A percentile compares a stretch with the other conserved stretches of the same genome.
Evolutionary conservation across 2,329 filamentous ascomycete genomes (phyloP).

Genomic region (Dothiorella sarmentorum): DNA sequence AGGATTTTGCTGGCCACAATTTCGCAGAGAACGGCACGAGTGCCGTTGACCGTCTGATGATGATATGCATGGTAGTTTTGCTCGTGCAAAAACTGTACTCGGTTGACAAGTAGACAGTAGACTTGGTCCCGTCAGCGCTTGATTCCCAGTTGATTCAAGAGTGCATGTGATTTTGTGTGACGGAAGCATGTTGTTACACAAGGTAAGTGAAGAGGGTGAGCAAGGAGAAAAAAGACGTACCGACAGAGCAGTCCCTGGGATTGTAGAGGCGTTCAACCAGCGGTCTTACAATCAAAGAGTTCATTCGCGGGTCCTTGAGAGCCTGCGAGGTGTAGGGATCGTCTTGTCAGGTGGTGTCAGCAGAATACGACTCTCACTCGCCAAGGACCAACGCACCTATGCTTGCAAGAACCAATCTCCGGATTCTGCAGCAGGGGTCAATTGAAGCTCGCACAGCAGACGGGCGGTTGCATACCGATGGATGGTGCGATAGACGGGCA

Average conservation of each 20-base stretch:
- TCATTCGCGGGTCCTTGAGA: constrained; percentile 76
- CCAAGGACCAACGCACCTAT: constrained; percentile 35
- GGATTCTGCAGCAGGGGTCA: constrained; percentile 35
- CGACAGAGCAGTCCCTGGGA: constrained; percentile 72
- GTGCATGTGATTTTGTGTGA: neutral
- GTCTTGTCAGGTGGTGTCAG: constrained; percentile 39
- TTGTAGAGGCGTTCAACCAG: constrained; percentile 81
- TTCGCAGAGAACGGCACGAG: constrained; percentile 75
- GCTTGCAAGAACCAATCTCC: constrained; percentile 45
- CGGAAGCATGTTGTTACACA: neutral
- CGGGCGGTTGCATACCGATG: constrained; percentile 50
- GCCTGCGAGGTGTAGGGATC: constrained; percentile 70
- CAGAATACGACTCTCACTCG: neutral
- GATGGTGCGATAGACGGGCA: constrained; percentile 75
- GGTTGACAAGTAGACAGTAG: constrained; percentile 79
- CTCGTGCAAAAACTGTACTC: constrained; percentile 74
- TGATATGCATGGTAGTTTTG: constrained; percentile 67
- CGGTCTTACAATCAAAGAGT: constrained; percentile 73
- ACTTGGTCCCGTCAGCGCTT: too few species aligned
- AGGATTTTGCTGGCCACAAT: constrained; percentile 74
- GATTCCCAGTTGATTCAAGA: too few species aligned
- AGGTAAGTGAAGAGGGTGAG: neutral
- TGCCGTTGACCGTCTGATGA: constrained; percentile 76
- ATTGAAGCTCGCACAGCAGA: neutral
- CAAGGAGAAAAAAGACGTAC: constrained; percentile 39